phyloP scores from a whole-genome alignment of 2,329 filamentous ascomycete species.

The Aspergillus calidoustus region DNA sequence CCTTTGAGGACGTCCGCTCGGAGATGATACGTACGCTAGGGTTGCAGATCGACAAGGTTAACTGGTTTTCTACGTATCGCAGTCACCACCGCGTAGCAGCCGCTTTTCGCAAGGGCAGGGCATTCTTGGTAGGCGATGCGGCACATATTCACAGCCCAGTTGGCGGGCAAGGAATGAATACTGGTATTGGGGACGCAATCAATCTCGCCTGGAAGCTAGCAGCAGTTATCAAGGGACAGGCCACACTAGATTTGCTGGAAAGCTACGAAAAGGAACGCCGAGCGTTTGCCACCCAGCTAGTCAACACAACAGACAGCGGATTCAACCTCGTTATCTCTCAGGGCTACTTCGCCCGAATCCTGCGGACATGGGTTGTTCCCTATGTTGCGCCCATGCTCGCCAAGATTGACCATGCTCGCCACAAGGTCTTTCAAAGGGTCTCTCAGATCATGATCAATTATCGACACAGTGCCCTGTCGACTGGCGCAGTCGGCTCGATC shows the following conservation, averaged over 20 bases:
- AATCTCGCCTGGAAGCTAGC: constrained; percentile 63
- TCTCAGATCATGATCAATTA: constrained; percentile 53
- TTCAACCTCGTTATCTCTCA: constrained; percentile 47
- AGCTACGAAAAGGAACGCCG: constrained; percentile 55
- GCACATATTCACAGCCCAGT: constrained; percentile 61
- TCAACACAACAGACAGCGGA: constrained; percentile 48
- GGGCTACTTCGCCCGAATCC: constrained; percentile 47
- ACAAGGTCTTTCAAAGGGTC: constrained; percentile 39
- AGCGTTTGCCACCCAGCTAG: constrained; percentile 51
- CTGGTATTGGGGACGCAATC: constrained; percentile 58
- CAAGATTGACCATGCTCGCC: constrained; percentile 25
- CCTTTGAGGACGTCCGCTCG: constrained; percentile 37
- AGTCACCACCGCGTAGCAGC: constrained; percentile 51
- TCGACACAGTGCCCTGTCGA: constrained; percentile 44
- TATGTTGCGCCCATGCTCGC: constrained; percentile 35
- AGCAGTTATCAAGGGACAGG: constrained; percentile 47
- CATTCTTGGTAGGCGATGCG: constrained; percentile 62
- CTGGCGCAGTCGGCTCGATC: constrained; percentile 41
- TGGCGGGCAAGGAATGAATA: constrained; percentile 64
- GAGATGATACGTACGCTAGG: constrained; percentile 27
- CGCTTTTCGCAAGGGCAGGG: constrained; percentile 51
- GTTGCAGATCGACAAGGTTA: constrained; percentile 34
- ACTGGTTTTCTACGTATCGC: constrained; percentile 52
- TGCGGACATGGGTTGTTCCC: constrained; percentile 47
- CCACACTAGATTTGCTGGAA: constrained; percentile 48